Evolutionary conservation across 2,329 filamentous ascomycete species (phyloP), one percentile per base, ranked within the genome.

Genomic region (Zymoseptoria passerinii): DNA sequence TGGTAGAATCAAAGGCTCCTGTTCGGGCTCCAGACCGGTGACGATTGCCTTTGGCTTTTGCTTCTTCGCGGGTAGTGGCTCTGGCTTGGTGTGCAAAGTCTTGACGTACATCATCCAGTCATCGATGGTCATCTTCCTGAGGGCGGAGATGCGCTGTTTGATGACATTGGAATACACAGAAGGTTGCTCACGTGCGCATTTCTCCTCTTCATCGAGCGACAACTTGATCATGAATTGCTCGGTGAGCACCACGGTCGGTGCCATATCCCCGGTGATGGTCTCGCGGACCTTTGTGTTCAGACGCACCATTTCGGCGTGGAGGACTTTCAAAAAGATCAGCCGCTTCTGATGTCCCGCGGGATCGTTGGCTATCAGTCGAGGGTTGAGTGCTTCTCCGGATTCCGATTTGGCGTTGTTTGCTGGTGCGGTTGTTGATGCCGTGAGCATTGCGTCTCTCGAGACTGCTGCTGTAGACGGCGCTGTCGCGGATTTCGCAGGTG

Each of bases 131-230:
- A 95, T 92, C 61, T 87, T 87, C 68, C 87, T 90, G 69, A 91
- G 85, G 50, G 80, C 80, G 66, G 88, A 81, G 59, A 97, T 87
- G 35, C 85, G 85, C 64, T 90, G 88, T 70, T 92, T 95, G 71
- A 97, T 84, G 27, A 91, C 78, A 66, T 95, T 96, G 7, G 81
- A 78, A 68, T 99, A 99, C 28, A 97, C 83, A 0, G 81, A 74
- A 1, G 81, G 75, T 60, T 86, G 86, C 16, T 86, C 83, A 10
- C 78, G 78, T 1, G 91, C 91, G 7, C 84, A 77, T 40, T 82
- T 82, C 70, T 95, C 85, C 74, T 99, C 95, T 60, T 92, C 84
- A 64, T 92, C 87, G 1, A 92, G 76, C 0, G 84, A 83, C 61
- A 83, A 77, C 64, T 81, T 82, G 61, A 91, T 87, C 20, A 92